These are phyloP conservation scores for Suhomyces kilbournensis DNA, from an alignment of 805 yeast species.

Conservation along the genomic window DNA sequence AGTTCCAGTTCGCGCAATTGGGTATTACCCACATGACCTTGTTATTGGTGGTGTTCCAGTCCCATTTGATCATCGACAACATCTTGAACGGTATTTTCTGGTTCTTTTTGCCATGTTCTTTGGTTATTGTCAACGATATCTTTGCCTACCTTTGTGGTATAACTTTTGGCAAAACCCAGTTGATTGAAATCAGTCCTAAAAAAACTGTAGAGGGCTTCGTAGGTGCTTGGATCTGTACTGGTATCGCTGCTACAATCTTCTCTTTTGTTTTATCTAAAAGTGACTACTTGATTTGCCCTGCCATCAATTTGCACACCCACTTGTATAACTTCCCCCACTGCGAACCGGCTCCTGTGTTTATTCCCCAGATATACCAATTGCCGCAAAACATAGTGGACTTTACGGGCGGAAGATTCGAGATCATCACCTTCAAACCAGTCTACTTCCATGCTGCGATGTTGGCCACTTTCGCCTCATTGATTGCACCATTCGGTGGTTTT, in stretches of 20 bases:
- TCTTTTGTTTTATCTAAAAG: slow-evolving; percentile 62
- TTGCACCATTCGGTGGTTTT: slow-evolving; percentile 98
- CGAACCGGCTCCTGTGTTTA: slow-evolving; percentile 84
- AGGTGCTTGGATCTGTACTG: slow-evolving; percentile 97
- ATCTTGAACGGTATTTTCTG: slow-evolving; percentile 88
- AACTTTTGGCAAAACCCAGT: slow-evolving; percentile 89
- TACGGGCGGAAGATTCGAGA: slow-evolving; percentile 36
- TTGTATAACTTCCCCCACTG: slow-evolving; percentile 66
- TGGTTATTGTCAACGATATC: slow-evolving; percentile 91
- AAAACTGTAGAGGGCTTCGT: slow-evolving; percentile 96
- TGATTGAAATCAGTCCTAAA: slow-evolving; percentile 92
- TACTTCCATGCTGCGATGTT: slow-evolving; percentile 83
- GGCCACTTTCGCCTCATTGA: slow-evolving; percentile 92
- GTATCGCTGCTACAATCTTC: slow-evolving; percentile 64
- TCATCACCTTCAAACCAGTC: slow-evolving; percentile 73
- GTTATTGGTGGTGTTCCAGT: slow-evolving; percentile 86
- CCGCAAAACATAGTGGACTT: slow-evolving; percentile 64
- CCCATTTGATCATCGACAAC: slow-evolving; percentile 87
- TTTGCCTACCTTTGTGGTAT: slow-evolving; percentile 97
- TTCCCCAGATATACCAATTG: slow-evolving; percentile 71
- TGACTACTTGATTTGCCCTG: slow-evolving; percentile 86
- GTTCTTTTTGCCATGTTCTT: slow-evolving; percentile 88
- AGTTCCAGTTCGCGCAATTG: slow-evolving; percentile 90
- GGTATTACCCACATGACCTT: slow-evolving; percentile 94
- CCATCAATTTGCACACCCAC: slow-evolving; percentile 59